A percentile compares a stretch with the other conserved stretches of the same genome.
Conservation (phyloP, 495 filamentous ascomycete species). For the Aspergillus panamensis region DNA sequence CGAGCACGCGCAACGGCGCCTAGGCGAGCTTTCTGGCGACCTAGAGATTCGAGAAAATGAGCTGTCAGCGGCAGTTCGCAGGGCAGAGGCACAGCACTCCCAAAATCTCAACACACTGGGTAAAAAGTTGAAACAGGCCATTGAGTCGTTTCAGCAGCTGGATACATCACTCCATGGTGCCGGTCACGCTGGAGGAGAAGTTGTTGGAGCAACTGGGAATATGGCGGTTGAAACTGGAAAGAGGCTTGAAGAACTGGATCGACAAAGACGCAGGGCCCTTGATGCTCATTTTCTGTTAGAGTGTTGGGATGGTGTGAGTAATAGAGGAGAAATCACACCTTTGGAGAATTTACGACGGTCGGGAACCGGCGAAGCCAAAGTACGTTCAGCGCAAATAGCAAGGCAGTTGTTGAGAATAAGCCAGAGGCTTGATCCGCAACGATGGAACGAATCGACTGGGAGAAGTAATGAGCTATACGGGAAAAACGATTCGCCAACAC, state of each 20-base stretch:
- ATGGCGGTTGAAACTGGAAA: constrained; percentile 94
- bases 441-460: constrained; percentile 60
- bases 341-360: constrained; percentile 77
- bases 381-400: constrained; percentile 85
- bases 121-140: constrained; percentile 82
- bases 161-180: constrained; percentile 68
- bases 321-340: constrained; percentile 72
- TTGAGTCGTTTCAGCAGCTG: constrained; percentile 83
- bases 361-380: constrained; percentile 79
- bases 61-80: constrained; percentile 78
- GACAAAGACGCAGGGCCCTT: constrained; percentile 80
- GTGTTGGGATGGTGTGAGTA: constrained; percentile 91
- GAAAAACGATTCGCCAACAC: constrained; percentile 36
- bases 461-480: constrained; percentile 54
- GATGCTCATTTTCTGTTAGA: constrained; percentile 94
- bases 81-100: constrained; percentile 88
- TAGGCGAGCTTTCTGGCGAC: constrained; percentile 79
- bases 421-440: constrained; percentile 71
- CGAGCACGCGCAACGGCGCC: constrained; percentile 76
- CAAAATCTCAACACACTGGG: constrained; percentile 82
- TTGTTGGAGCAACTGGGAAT: constrained; percentile 66
- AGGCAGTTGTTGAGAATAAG: constrained; percentile 85
- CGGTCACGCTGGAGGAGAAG: constrained; percentile 41
- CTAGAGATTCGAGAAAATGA: constrained; percentile 85
- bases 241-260: constrained; percentile 87